Evolutionary conservation across 805 yeast genomes (phyloP).

Genomic region (Saturnispora dispora): DNA sequence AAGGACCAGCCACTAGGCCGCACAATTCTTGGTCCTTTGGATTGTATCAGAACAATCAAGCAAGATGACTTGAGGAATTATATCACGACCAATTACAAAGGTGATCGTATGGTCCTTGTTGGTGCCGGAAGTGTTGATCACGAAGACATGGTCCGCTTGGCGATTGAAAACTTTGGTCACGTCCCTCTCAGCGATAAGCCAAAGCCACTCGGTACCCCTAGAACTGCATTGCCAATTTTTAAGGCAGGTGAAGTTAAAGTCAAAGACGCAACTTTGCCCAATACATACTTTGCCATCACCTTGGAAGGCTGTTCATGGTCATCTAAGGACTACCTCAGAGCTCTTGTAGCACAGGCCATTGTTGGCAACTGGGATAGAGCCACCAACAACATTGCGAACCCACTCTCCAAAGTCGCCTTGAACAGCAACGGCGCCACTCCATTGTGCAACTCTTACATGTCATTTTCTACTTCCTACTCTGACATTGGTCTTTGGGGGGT

Average conservation of each 20-base stretch:
- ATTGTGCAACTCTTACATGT: constrained; percentile 89
- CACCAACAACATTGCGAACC: constrained; percentile 71
- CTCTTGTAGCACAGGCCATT: constrained; percentile 91
- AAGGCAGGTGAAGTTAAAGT: constrained; percentile 80
- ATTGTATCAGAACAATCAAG: constrained; percentile 72
- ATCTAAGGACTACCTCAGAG: constrained; percentile 89
- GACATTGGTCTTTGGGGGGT: constrained; percentile 98
- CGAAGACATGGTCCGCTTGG: constrained; percentile 67
- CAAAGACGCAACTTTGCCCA: constrained; percentile 74
- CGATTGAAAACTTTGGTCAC: constrained; percentile 68
- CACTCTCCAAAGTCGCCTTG: constrained; percentile 54
- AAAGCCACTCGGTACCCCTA: constrained; percentile 63
- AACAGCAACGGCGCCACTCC: constrained; percentile 43
- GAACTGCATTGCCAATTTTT: constrained; percentile 70
- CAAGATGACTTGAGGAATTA: constrained; percentile 69
- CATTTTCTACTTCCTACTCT: constrained; percentile 92
- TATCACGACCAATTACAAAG: constrained; percentile 79
- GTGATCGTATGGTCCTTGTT: constrained; percentile 96
- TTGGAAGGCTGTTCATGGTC: constrained; percentile 99
- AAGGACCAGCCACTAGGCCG: constrained; percentile 90
- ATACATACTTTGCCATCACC: constrained; percentile 85
- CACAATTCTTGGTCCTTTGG: constrained; percentile 91
- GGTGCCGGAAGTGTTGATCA: constrained; percentile 95
- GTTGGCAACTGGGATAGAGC: constrained; percentile 98
- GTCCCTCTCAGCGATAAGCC: constrained; percentile 45